These are phyloP conservation scores for Aspergillus hortae DNA, from an alignment of 2,329 filamentous ascomycete species.

Conservation along the genomic window DNA sequence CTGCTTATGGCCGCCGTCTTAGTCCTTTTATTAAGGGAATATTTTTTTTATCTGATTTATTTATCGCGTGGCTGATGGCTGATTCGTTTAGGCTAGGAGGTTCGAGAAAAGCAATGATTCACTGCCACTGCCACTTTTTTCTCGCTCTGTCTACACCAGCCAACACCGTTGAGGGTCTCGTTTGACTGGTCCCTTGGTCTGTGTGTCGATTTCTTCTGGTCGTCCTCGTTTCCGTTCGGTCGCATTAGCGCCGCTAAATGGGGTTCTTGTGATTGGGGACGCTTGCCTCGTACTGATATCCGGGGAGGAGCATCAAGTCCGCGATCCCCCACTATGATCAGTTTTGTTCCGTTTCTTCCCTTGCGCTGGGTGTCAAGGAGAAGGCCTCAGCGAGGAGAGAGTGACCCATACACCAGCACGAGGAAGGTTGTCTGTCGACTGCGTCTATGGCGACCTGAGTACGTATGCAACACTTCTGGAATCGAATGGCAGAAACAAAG, in stretches of 20 bases:
- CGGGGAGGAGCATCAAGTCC: background rate
- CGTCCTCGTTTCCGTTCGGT: background rate
- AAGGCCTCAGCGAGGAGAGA: no score
- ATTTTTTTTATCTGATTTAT: slow-evolving; percentile 3
- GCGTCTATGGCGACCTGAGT: no score
- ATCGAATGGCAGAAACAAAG: no score
- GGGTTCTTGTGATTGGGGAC: background rate
- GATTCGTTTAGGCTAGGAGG: background rate
- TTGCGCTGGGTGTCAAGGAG: no score
- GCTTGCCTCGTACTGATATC: background rate
- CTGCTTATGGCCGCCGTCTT: slow-evolving; percentile 10
- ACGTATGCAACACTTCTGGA: no score
- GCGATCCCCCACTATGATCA: background rate
- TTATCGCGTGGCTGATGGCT: slow-evolving; percentile 3
- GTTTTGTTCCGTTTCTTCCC: no score
- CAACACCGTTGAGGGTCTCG: background rate
- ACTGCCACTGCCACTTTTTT: background rate
- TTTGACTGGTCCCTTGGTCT: background rate
- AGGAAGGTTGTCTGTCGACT: no score
- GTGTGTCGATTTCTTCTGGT: background rate
- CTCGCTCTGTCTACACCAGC: background rate
- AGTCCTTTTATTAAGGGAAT: slow-evolving; percentile 1
- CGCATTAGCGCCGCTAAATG: background rate
- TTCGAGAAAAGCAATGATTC: background rate
- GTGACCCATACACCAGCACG: no score